phyloP scores from a whole-genome alignment of 768 basidiomycete species.

The Leccinum ochraceum region DNA sequence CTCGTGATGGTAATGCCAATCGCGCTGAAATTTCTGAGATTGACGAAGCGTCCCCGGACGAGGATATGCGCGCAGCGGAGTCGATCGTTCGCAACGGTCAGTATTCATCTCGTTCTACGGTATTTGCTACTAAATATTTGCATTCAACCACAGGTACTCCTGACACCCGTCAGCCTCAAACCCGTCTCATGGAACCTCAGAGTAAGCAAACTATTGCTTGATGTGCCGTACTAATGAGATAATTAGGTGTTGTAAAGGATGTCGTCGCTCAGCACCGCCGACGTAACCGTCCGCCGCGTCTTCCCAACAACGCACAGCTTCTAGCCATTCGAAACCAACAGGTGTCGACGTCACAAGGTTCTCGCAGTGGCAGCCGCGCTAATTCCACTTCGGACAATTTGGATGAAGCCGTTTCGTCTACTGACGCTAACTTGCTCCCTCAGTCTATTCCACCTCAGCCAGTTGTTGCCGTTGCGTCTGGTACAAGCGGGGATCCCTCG shows the following conservation, averaged over 20 bases:
- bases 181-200: not conserved
- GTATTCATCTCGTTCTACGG: no score
- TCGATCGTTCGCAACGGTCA: not conserved
- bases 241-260: not conserved
- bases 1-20: not conserved
- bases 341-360: not conserved
- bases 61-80: not conserved
- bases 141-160: not conserved
- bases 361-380: not conserved
- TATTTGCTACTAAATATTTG: not conserved
- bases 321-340: not conserved
- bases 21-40: not conserved
- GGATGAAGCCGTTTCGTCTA: not conserved
- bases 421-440: not conserved
- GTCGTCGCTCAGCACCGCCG: not conserved
- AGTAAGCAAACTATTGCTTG: not conserved
- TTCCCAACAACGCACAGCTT: not conserved
- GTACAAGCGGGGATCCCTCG: not conserved
- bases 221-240: not conserved
- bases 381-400: not conserved
- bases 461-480: not conserved
- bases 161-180: not conserved
- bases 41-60: not conserved
- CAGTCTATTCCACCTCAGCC: no score
- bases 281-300: not conserved